Percentiles rank a stretch among this genome's conserved stretches.
These are phyloP conservation scores for Trametopsis cervina DNA, from an alignment of 768 basidiomycete species.

Conservation along the genomic window DNA sequence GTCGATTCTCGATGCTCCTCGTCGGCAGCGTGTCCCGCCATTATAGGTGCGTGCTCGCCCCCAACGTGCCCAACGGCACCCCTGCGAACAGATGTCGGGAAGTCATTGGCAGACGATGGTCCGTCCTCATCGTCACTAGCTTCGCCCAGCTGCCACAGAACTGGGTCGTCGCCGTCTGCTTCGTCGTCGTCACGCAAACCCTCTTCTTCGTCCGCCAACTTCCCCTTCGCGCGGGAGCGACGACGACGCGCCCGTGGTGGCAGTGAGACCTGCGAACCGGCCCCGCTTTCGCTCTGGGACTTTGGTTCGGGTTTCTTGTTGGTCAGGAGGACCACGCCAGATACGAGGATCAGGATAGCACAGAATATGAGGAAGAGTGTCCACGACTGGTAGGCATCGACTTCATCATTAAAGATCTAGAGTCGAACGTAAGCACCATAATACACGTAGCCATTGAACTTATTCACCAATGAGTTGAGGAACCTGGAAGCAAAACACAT, in stretches of 20 bases:
- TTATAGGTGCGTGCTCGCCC: slow-evolving; percentile 20
- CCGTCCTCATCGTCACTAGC: slow-evolving; percentile 58
- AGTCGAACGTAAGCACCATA: slow-evolving; percentile 1
- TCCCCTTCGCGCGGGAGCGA: slow-evolving; percentile 21
- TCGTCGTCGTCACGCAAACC: slow-evolving; percentile 28
- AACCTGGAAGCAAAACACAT: slow-evolving; percentile 48
- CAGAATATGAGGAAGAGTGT: slow-evolving; percentile 81
- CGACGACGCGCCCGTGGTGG: slow-evolving; percentile 24
- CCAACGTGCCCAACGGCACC: slow-evolving; percentile 10
- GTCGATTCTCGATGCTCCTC: slow-evolving; percentile 29
- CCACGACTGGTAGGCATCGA: slow-evolving; percentile 84
- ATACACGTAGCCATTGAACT: neutral
- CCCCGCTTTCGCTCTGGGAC: slow-evolving; percentile 4
- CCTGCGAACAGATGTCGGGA: slow-evolving; percentile 5
- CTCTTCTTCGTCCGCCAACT: slow-evolving; percentile 34
- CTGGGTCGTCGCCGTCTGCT: slow-evolving; percentile 32
- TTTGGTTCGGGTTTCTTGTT: slow-evolving; percentile 77
- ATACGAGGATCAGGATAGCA: slow-evolving; percentile 81
- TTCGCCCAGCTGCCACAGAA: slow-evolving; percentile 69
- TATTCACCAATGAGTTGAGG: slow-evolving; percentile 45
- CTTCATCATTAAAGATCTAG: slow-evolving; percentile 76
- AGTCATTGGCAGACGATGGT: slow-evolving; percentile 21
- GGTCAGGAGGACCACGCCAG: slow-evolving; percentile 88
- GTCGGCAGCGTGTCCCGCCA: slow-evolving; percentile 21
- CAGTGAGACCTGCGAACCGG: slow-evolving; percentile 18